Base-by-base conservation (phyloP, 78 protist genomes). In the Dictyostelium purpureum region DNA sequence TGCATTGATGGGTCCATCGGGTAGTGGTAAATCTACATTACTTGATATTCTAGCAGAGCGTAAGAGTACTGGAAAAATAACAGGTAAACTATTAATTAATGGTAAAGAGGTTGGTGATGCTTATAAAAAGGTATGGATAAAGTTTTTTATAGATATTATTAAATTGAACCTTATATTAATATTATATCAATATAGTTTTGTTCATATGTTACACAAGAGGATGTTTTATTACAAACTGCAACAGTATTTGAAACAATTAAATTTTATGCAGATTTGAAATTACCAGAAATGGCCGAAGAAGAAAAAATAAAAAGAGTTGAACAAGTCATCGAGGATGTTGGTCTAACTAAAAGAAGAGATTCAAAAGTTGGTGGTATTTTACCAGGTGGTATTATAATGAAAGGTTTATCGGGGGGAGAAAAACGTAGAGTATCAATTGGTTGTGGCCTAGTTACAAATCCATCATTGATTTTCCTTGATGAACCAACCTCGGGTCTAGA, bases 341-440 rank as follows among this genome's bases (percentile, higher is more conserved):
- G 94, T 21, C 51, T 90, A 24, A 24, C 88, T 5, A 12, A 38
- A 11, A 81, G 49, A 45, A 57, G 43, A 6, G 47, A 79, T 24
- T 19, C 89, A 6, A 90, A 76, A n/a, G 54, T 90, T 42, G 94
- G 94, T 33, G 94, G 94, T 31, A 43, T 81, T 21, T 24, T 76
- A 2, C 82, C 92, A 11, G 92, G 92, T 43, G 92, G 92, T 2
- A 47, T 85, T 26, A 11, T 24, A 14, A 9, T 90, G 0, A 65
- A 76, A n/a, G 96, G 93, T 65, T 59, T 94, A 16, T 80, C 91
- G 1, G 96, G 96, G 47, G 96, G 96, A 28, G 96, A 94, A 33
- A 78, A 82, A 51, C 78, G 90, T 54, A 43, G 96, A 24, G 94
- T 88, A 10, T 47, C 94, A 10, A 81, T 94, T 31, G 97, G 92